These are phyloP conservation scores for Nitzschia inconspicua DNA, from an alignment of 108 stramenopile genomes.

Conservation along the genomic window DNA sequence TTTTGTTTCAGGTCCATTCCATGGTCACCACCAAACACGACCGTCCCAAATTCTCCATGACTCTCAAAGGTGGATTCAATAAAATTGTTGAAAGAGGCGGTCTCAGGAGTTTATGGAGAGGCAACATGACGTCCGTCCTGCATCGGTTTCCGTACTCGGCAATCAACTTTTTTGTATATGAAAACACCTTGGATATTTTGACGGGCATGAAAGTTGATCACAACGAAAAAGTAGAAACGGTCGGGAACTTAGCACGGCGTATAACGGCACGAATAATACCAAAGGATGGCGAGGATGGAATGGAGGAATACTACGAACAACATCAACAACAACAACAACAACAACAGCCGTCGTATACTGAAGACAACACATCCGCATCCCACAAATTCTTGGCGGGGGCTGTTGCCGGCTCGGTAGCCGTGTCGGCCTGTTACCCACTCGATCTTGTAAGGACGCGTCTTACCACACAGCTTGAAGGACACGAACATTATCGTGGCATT, in stretches of 20 bases:
- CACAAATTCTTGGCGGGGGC: conserved; percentile 86
- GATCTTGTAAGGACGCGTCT: conserved; percentile 90
- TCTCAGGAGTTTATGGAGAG: conserved; percentile 83
- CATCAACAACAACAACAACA: not conserved
- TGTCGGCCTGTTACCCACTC: conserved; percentile 89
- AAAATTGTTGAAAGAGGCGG: conserved; percentile 90
- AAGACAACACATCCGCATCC: conserved; percentile 24
- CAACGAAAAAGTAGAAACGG: conserved; percentile 44
- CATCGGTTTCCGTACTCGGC: conserved; percentile 94
- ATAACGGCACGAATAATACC: conserved; percentile 18
- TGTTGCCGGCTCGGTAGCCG: conserved; percentile 77
- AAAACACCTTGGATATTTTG: conserved; percentile 72
- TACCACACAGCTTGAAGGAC: conserved; percentile 83
- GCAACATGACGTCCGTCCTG: conserved; percentile 89
- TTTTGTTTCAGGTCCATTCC: conserved; percentile 91
- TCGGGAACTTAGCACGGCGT: conserved; percentile 23
- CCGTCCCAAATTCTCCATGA: conserved; percentile 79
- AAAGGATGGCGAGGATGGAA: conserved; percentile 23
- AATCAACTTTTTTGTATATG: conserved; percentile 91
- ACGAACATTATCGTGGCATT: conserved; percentile 83
- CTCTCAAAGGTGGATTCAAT: conserved; percentile 51
- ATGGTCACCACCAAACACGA: conserved; percentile 85
- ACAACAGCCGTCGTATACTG: not conserved
- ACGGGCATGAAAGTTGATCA: conserved; percentile 44
- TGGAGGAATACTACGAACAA: no score